Conservation (phyloP, 2,329 filamentous ascomycete species). For the Alternaria angustiovoidea region DNA sequence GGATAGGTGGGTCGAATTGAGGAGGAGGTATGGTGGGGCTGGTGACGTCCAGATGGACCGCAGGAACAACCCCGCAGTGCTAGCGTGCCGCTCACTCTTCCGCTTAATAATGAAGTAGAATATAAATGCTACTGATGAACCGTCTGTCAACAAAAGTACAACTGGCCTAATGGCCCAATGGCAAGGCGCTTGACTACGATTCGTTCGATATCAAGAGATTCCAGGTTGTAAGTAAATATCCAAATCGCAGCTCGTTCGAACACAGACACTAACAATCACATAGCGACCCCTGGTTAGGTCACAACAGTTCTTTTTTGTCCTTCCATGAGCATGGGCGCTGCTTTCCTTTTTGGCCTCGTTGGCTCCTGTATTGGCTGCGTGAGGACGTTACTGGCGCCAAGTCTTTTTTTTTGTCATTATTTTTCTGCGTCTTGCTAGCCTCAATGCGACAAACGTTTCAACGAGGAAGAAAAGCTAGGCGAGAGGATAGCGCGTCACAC, state of each 20-base stretch:
- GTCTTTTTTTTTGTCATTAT: not conserved
- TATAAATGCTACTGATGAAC: too few species aligned
- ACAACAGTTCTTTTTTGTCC: slow-evolving; percentile 6
- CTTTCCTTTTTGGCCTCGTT: slow-evolving; percentile 1
- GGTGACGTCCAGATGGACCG: not conserved
- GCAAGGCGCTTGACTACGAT: slow-evolving; percentile 66
- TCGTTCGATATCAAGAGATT: slow-evolving; percentile 42
- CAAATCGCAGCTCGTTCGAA: not conserved
- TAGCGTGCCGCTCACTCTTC: not conserved
- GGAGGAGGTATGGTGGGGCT: slow-evolving; percentile 14
- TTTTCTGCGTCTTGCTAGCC: not conserved
- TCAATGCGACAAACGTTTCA: not conserved
- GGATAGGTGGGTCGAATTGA: slow-evolving; percentile 8
- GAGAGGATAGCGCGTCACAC: not conserved
- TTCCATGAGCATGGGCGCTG: not conserved
- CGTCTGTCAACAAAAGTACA: slow-evolving; percentile 6
- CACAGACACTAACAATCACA: not conserved
- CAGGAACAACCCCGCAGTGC: slow-evolving; percentile 1
- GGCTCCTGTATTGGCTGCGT: not conserved
- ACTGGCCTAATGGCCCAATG: slow-evolving; percentile 59
- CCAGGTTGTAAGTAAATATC: slow-evolving; percentile 26
- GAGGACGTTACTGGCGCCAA: not conserved
- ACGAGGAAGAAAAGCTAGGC: not conserved
- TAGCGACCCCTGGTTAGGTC: slow-evolving; percentile 33
- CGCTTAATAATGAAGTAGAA: too few species aligned